phyloP scores from a whole-genome alignment of 2,329 filamentous ascomycete genomes.

The Fusarium sp. region DNA sequence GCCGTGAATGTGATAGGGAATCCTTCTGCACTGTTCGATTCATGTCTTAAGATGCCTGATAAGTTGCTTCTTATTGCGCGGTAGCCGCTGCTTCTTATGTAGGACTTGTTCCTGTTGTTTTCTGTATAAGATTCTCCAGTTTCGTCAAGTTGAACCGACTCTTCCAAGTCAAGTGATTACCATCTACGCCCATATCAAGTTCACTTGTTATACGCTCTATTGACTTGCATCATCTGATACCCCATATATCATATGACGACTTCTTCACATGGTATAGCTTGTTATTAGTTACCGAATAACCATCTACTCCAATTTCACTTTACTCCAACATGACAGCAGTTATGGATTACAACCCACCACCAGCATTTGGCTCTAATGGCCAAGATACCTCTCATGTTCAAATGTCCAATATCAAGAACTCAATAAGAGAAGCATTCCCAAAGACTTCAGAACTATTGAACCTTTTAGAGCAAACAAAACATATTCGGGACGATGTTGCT shows the following conservation, averaged over 20 bases:
- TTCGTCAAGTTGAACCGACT: background rate
- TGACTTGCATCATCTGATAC: constrained; percentile 22
- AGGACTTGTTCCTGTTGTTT: background rate
- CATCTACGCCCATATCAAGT: background rate
- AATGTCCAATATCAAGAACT: constrained; percentile 49
- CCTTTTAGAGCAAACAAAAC: constrained; percentile 60
- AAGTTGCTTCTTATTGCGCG: background rate
- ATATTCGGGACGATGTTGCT: constrained; percentile 58
- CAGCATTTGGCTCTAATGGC: background rate
- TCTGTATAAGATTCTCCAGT: background rate
- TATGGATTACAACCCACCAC: constrained; percentile 5
- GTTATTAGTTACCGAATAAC: background rate
- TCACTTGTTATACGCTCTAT: background rate
- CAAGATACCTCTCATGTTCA: background rate
- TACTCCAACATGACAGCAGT: constrained; percentile 9
- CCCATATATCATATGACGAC: constrained; percentile 20
- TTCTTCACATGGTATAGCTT: background rate
- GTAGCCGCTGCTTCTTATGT: background rate
- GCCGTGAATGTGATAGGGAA: constrained; percentile 13
- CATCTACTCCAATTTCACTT: background rate
- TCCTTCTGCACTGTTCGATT: constrained; percentile 24
- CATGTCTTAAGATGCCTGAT: constrained; percentile 8
- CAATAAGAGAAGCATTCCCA: constrained; percentile 54
- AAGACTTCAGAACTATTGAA: constrained; percentile 58
- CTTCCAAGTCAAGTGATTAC: background rate